Evolutionary conservation across 495 filamentous ascomycete genomes (phyloP), one percentile per base, ranked within the genome.

Genomic region (Penicillium desertorum): DNA sequence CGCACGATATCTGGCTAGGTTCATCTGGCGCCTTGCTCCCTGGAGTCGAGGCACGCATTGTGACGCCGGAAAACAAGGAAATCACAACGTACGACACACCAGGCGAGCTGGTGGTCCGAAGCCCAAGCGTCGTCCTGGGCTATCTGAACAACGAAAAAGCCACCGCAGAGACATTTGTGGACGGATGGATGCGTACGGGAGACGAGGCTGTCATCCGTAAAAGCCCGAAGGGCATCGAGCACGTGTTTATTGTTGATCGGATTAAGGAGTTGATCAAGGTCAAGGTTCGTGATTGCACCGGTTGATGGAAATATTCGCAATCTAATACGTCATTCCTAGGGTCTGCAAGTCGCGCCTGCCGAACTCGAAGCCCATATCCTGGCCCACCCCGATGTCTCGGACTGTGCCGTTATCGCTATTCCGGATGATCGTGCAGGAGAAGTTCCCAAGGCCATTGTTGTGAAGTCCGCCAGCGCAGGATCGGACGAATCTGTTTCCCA

Each of bases 211-310:
- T 92, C 11, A 73, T 96, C 22, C 76, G 80, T 16, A 79, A 83
- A 67, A 71, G 81, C 16, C 81, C 87, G 0, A 71, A 76, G 6
- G 87, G 86, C 9, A 72, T 86, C 48, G 90, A 96, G 69, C 92
- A 96, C 65, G 60, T 95, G 34, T 86, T 86, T 60, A 88, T 96
- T 42, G 88, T 92, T 3, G 92, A 96, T 66, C 83, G 92, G 2
- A 86, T 96, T 64, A 96, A 96, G 78, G 92, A 96, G 71, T 75
- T 96, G 51, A 95, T 96, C 75, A 96, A 96, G 72, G 88, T 91
- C 63, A 96, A 95, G 83, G 89, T 90, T 71, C 41, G 80, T 63
- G 1, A 17, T 27, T 2, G 0, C 6, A 25, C 14, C 37, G 3
- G 30, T 47, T 49, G 29, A 51, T 32, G 1, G n/a, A 23, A 9